Conservation (phyloP, 768 basidiomycete genomes). For the Imleria badia region DNA sequence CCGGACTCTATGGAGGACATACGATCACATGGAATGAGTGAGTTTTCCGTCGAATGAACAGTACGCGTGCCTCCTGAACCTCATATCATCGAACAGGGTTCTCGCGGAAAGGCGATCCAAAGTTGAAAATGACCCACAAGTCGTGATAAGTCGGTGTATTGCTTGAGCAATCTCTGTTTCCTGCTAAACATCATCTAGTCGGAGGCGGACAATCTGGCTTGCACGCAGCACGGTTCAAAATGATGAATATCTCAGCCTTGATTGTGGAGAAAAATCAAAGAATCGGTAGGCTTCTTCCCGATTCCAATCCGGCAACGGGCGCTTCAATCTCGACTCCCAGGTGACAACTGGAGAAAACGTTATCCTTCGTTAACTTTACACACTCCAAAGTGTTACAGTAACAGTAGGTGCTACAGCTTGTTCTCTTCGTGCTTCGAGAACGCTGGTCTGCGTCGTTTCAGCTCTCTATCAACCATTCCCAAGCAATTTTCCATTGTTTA, state of each 20-base stretch:
- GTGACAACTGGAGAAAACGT: constrained; percentile 8
- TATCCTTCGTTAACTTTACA: constrained; percentile 6
- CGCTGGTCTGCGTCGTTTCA: background rate
- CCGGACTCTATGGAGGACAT: constrained; percentile 1
- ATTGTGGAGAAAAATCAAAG: constrained; percentile 3
- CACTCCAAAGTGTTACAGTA: background rate
- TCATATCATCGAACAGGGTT: background rate
- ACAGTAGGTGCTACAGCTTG: background rate
- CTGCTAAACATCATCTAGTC: background rate
- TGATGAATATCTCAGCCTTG: background rate
- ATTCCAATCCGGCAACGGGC: background rate
- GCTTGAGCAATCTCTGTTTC: background rate
- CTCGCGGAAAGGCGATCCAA: background rate
- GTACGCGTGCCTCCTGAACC: background rate
- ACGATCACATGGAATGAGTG: constrained; percentile 5
- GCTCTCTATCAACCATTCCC: constrained; percentile 5
- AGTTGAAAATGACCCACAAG: constrained; percentile 4
- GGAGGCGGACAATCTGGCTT: constrained; percentile 1
- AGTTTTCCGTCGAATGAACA: background rate
- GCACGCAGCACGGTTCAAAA: background rate
- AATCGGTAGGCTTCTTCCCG: background rate
- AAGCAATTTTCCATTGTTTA: constrained; percentile 2
- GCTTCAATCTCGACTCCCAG: background rate
- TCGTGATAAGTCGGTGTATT: constrained; percentile 1
- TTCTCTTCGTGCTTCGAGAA: no score